phyloP scores from a whole-genome alignment of 257 asterid species.

The Mentha longifolia region DNA sequence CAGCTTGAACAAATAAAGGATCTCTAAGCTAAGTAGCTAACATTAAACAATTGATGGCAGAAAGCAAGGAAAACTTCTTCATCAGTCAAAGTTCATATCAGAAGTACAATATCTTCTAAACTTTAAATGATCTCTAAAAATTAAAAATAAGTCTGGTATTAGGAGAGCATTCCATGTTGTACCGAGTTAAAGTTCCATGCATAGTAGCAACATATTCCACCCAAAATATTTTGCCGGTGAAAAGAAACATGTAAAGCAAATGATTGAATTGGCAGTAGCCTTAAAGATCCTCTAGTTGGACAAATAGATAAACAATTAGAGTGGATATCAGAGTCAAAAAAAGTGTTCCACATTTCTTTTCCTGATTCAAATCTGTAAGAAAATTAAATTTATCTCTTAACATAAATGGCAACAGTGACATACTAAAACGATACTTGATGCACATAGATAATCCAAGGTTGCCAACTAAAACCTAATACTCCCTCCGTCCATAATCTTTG shows the following conservation, averaged over 20 bases:
- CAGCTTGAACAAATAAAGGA: constrained; percentile 7
- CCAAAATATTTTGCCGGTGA: neutral
- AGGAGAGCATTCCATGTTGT: neutral
- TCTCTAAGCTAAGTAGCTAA: neutral
- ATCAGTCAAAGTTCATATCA: constrained; percentile 19
- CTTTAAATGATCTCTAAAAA: constrained; percentile 6
- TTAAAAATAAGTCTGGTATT: neutral
- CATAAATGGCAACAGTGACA: neutral
- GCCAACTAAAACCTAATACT: constrained; percentile 7
- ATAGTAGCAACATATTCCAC: constrained; percentile 14
- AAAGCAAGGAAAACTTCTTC: constrained; percentile 25
- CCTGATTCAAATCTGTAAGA: neutral
- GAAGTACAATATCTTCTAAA: constrained; percentile 3
- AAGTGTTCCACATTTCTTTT: neutral
- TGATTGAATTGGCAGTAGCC: constrained; percentile 22
- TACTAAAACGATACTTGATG: constrained; percentile 6
- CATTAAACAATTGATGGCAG: neutral
- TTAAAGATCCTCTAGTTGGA: constrained; percentile 27
- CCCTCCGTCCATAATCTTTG: too few species aligned
- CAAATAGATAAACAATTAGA: neutral
- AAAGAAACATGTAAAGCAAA: constrained; percentile 1
- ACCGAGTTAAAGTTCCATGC: neutral
- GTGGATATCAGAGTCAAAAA: neutral
- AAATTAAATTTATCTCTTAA: neutral
- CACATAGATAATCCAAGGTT: neutral